phyloP scores from a whole-genome alignment of 2,329 filamentous ascomycete genomes.

The Cladosporium sp. region DNA sequence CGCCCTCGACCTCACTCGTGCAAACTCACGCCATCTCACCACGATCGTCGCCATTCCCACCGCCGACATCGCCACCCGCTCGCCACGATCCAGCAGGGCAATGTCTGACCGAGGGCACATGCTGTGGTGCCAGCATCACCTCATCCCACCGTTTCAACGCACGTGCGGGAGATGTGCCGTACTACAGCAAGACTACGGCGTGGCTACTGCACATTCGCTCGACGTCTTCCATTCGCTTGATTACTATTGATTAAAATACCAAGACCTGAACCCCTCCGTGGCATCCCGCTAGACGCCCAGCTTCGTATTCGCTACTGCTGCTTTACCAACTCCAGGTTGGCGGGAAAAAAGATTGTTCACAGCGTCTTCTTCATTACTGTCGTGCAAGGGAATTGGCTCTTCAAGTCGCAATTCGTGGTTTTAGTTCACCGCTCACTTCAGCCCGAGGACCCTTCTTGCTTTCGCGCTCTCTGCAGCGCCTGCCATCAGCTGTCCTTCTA shows the following conservation, averaged over 20 bases:
- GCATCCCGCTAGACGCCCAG: too few species aligned
- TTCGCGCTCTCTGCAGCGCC: constrained; percentile 7
- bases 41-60: too few species aligned
- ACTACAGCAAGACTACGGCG: neutral
- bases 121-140: too few species aligned
- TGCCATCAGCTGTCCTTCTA: constrained; percentile 3
- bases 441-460: constrained; percentile 2
- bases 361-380: neutral
- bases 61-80: too few species aligned
- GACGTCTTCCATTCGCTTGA: constrained; percentile 3
- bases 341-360: neutral
- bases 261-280: neutral
- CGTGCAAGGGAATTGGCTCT: neutral
- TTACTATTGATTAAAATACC: neutral
- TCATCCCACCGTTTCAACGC: neutral
- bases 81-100: too few species aligned
- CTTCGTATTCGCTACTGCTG: neutral
- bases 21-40: too few species aligned
- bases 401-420: neutral
- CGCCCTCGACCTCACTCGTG: too few species aligned
- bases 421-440: neutral
- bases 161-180: constrained; percentile 7
- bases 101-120: too few species aligned
- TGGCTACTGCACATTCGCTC: constrained; percentile 7
- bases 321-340: too few species aligned